Base-by-base conservation (phyloP, 257 asterid genomes). In the Solanum virginianum region DNA sequence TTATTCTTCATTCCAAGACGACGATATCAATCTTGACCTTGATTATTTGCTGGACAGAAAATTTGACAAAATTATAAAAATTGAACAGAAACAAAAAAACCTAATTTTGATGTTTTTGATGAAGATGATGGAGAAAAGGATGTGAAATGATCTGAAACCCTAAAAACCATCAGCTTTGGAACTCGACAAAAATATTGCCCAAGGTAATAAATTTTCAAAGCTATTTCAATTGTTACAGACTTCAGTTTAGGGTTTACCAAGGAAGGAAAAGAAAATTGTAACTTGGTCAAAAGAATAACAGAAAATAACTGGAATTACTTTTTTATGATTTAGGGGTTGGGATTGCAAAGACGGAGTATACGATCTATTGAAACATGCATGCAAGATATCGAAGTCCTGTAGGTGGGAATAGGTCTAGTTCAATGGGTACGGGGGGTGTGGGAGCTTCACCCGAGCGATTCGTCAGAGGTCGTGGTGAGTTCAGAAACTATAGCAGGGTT, bases 361-460 rank as follows among this genome's bases (percentile, higher is more conserved):
- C 26, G 36, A 32, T 32, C 36, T 13, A 12, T 83, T 51, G 88
- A 87, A 29, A 71, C 32, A 97, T 97, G 99, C 94, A 94, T 81
- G 91, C 92, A 2, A 90, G 94, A 88, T 94, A 94, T 85, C 92
- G 98, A 41, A 88, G 91, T 71, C 93, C 92, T 3, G 98, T 92
- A 41, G 94, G 89, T 88, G 98, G 94, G 43, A 92, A 92, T 91
- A 92, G 98, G 91, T 84, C 92, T 53, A 90, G 90, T 83, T 62
- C 91, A n/a, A 85, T 91, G 94, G 96, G 95, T 86, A 83, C 90
- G 91, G 92, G 92, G 60, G 91, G 90, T 51, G 86, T 85, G 81
- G 87, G 89, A n/a, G 83, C 92, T 66, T 91, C 97, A 16, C 94
- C 97, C 8, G 98, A 94, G 59, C 91, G 93, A 86, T 87, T 94